These are phyloP conservation scores for Fusarium subglutinans DNA, from an alignment of 2,329 filamentous ascomycete species.

Conservation along the genomic window DNA sequence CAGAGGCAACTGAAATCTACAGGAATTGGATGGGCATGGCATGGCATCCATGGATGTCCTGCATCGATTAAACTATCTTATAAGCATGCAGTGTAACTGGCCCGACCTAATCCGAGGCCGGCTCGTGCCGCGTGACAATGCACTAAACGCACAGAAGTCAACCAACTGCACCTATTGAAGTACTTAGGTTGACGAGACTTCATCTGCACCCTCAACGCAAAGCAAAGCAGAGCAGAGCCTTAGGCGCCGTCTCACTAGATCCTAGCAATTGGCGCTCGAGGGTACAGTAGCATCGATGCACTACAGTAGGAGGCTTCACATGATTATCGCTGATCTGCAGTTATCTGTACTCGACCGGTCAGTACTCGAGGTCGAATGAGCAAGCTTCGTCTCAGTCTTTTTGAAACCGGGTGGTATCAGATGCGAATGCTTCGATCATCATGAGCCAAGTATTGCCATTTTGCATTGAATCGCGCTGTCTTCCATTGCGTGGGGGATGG, in stretches of 20 bases:
- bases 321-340: background rate
- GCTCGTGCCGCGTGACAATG: background rate
- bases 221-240: background rate
- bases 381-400: background rate
- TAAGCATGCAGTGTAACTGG: background rate
- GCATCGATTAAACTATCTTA: background rate
- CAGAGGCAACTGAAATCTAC: background rate
- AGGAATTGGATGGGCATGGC: background rate
- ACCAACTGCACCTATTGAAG: background rate
- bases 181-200: background rate
- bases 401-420: conserved; percentile 2
- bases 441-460: background rate
- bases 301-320: background rate
- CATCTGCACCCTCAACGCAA: background rate
- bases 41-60: background rate
- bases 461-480: background rate
- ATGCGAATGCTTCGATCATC: background rate
- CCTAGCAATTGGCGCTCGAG: background rate
- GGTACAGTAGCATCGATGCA: background rate
- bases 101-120: background rate
- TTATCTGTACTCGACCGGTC: background rate
- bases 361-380: background rate
- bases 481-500: background rate
- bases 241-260: background rate
- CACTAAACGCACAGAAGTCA: background rate